These are phyloP conservation scores for Camelina hispida DNA, from an alignment of 345 rosid species.

Conservation along the genomic window DNA sequence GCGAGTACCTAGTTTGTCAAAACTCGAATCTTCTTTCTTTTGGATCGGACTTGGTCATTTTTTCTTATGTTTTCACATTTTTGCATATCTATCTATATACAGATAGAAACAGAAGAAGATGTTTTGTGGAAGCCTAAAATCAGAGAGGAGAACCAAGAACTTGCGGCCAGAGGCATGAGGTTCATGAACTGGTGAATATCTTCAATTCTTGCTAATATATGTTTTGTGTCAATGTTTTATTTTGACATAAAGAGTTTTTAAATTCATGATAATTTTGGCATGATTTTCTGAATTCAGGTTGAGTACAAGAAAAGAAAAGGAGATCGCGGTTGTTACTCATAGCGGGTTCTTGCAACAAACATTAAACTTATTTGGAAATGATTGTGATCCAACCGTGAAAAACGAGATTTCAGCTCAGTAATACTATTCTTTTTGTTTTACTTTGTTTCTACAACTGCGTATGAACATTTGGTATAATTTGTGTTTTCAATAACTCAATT, in stretches of 20 bases:
- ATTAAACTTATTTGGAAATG: constrained; percentile 59
- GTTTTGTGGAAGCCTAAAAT: constrained; percentile 59
- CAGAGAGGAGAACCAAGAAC: constrained; percentile 65
- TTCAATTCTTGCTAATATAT: background rate
- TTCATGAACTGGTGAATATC: constrained; percentile 69
- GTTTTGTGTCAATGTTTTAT: too few species aligned
- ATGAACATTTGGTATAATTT: constrained; percentile 9
- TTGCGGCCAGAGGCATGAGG: constrained; percentile 69
- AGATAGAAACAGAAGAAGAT: constrained; percentile 69
- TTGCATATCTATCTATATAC: background rate
- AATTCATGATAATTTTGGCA: background rate
- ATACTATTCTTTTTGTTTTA: constrained; percentile 40
- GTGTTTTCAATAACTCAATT: too few species aligned
- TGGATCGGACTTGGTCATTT: background rate
- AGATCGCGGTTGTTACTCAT: constrained; percentile 81
- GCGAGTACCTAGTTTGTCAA: constrained; percentile 46
- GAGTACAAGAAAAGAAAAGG: constrained; percentile 70
- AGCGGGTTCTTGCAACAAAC: constrained; percentile 64
- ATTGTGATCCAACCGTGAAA: constrained; percentile 45
- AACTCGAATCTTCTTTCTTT: background rate
- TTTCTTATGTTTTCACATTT: background rate
- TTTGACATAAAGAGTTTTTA: too few species aligned
- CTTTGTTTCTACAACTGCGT: too few species aligned
- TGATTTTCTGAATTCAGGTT: constrained; percentile 53
- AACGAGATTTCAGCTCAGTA: constrained; percentile 61